These are phyloP conservation scores for Pezicula rhizophila DNA, from an alignment of 2,329 filamentous ascomycete genomes.

Conservation along the genomic window DNA sequence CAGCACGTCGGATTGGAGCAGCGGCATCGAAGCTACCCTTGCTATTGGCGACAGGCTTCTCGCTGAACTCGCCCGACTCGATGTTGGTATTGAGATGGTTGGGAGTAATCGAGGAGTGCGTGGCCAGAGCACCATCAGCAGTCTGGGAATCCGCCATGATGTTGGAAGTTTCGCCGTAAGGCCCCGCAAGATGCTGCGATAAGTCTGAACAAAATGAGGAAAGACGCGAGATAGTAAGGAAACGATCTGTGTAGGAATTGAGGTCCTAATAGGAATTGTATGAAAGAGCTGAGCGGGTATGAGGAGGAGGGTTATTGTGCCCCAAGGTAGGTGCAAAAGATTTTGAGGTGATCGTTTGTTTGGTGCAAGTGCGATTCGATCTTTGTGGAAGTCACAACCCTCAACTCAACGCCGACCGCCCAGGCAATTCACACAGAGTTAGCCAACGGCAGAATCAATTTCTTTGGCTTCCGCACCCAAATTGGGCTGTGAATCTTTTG, in stretches of 20 bases:
- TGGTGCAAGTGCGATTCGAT: neutral
- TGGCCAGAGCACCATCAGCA: slow-evolving; percentile 7
- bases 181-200: slow-evolving; percentile 11
- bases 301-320: neutral
- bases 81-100: slow-evolving; percentile 53
- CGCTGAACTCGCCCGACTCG: slow-evolving; percentile 58
- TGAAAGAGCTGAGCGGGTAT: no score
- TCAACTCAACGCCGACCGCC: neutral
- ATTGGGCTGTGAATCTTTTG: no score
- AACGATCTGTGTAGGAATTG: slow-evolving; percentile 1
- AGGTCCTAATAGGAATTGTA: no score
- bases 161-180: slow-evolving; percentile 7
- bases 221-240: slow-evolving; percentile 1
- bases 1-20: slow-evolving; percentile 14
- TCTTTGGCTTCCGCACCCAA: no score
- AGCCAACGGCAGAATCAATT: neutral
- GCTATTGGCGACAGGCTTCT: slow-evolving; percentile 42
- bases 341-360: no score
- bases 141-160: slow-evolving; percentile 22
- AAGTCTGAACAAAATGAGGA: slow-evolving; percentile 1
- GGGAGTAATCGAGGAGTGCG: slow-evolving; percentile 10
- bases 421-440: neutral
- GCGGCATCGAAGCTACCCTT: neutral
- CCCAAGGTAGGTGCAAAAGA: slow-evolving; percentile 1
- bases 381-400: neutral